Conservation (phyloP, 129 eudicot species). For the Deinandra increscens region DNA sequence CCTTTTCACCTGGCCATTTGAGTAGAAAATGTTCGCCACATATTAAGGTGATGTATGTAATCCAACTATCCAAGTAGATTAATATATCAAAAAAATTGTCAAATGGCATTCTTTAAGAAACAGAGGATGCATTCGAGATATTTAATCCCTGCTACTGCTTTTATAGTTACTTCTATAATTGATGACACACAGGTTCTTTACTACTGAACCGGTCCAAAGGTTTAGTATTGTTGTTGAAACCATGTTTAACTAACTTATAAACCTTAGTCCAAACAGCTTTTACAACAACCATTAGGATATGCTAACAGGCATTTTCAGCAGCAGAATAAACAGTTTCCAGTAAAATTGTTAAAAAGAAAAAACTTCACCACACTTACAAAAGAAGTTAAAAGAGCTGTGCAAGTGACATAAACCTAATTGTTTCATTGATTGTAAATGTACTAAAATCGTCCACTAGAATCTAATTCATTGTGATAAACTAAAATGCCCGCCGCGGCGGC, state of each 20-base stretch:
- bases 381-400: neutral
- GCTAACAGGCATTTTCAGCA: neutral
- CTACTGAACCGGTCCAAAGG: neutral
- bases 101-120: neutral
- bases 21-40: neutral
- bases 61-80: neutral
- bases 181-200: too few species aligned
- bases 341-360: neutral
- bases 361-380: too few species aligned
- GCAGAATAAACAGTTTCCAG: conserved; percentile 5
- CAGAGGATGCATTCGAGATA: neutral
- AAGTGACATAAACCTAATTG: neutral
- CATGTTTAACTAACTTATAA: neutral
- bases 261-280: neutral
- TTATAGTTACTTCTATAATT: neutral
- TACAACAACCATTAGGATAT: neutral
- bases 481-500: conserved; percentile 16
- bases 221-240: conserved; percentile 1
- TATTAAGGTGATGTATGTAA: neutral
- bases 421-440: neutral
- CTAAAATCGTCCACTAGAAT: conserved; percentile 2
- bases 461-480: conserved; percentile 22
- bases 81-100: neutral
- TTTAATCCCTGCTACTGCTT: neutral
- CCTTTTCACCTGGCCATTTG: neutral